Conservation (phyloP, 2,329 filamentous ascomycete genomes). For the Fusarium coffeatum region DNA sequence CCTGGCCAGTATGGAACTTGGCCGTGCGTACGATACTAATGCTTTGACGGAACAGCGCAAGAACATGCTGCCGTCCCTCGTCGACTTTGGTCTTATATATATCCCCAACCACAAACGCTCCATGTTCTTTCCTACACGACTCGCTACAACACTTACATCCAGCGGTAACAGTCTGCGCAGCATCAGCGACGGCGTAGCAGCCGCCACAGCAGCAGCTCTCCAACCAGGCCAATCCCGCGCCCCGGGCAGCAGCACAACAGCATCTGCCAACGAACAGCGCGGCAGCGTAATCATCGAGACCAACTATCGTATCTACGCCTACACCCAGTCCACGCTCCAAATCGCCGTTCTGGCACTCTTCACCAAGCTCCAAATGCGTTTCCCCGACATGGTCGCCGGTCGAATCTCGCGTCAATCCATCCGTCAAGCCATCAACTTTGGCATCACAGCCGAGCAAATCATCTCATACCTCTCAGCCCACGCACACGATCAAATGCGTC, state of each 20-base stretch:
- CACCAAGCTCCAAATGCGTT: slow-evolving; percentile 86
- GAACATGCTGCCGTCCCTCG: slow-evolving; percentile 89
- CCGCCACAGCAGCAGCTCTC: slow-evolving; percentile 66
- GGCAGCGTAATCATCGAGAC: slow-evolving; percentile 97
- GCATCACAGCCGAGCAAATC: slow-evolving; percentile 95
- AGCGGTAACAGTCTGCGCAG: slow-evolving; percentile 80
- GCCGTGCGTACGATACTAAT: slow-evolving; percentile 87
- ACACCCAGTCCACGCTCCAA: slow-evolving; percentile 92
- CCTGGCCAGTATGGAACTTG: slow-evolving; percentile 91
- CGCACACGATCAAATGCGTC: slow-evolving; percentile 93
- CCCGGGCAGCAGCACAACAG: slow-evolving; percentile 50
- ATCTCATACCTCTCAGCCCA: slow-evolving; percentile 92
- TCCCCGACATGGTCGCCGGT: slow-evolving; percentile 92
- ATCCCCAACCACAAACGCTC: slow-evolving; percentile 67
- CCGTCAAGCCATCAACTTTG: slow-evolving; percentile 84
- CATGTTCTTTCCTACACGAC: slow-evolving; percentile 88
- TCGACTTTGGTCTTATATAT: slow-evolving; percentile 94
- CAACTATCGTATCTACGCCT: slow-evolving; percentile 97
- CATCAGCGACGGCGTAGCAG: slow-evolving; percentile 74
- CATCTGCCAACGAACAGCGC: slow-evolving; percentile 60
- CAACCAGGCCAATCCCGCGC: slow-evolving; percentile 52
- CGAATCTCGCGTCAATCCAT: slow-evolving; percentile 91
- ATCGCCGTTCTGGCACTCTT: slow-evolving; percentile 95
- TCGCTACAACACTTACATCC: slow-evolving; percentile 89
- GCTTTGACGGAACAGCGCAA: slow-evolving; percentile 84